A percentile compares a stretch with the other conserved stretches of the same genome.
Conservation (phyloP, 2,329 filamentous ascomycete genomes). For the Fusarium napiforme region DNA sequence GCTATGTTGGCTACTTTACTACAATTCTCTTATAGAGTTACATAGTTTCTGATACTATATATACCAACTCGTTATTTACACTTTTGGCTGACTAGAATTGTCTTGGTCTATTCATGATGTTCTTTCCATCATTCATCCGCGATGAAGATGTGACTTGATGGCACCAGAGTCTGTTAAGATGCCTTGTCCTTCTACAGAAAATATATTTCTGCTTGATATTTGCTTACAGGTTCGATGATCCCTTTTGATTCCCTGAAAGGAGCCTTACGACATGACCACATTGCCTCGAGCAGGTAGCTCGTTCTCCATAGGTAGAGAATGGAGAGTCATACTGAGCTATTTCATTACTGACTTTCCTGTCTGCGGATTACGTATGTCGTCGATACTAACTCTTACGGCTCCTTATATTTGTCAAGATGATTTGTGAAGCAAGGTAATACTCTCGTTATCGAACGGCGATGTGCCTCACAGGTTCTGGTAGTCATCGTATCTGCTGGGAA, state of each 20-base stretch:
- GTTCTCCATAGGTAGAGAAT: not conserved
- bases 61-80: not conserved
- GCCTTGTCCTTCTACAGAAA: not conserved
- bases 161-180: not conserved
- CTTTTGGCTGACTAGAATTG: no score
- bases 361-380: no score
- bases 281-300: not conserved
- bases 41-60: slow-evolving; percentile 5
- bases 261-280: not conserved
- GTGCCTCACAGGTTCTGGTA: not conserved
- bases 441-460: not conserved
- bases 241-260: no score
- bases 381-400: not conserved
- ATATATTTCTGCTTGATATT: not conserved
- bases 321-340: not conserved
- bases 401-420: no score
- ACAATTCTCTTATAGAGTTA: slow-evolving; percentile 8
- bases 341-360: not conserved
- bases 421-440: not conserved
- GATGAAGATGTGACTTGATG: not conserved
- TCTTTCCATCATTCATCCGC: not conserved
- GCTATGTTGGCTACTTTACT: slow-evolving; percentile 1
- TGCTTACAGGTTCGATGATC: not conserved
- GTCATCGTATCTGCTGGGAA: not conserved
- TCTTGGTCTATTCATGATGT: not conserved